phyloP scores from a whole-genome alignment of 108 stramenopile species.

The Chaetoceros muelleri region DNA sequence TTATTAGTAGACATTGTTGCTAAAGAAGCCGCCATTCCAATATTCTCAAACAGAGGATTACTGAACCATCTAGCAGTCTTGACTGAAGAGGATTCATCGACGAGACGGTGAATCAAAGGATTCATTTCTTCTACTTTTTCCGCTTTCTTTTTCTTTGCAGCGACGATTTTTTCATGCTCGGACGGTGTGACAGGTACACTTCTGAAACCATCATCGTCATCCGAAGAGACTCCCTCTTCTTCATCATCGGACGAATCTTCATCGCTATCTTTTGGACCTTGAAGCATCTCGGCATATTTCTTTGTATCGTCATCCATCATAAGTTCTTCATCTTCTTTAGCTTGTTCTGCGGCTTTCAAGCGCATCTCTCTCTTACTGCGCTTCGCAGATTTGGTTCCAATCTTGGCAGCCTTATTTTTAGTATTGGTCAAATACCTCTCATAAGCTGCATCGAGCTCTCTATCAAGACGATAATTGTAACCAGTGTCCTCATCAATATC shows the following conservation, averaged over 20 bases:
- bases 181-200: slow-evolving; percentile 39
- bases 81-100: slow-evolving; percentile 62
- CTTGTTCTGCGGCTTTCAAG: slow-evolving; percentile 69
- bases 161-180: slow-evolving; percentile 31
- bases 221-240: slow-evolving; percentile 34
- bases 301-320: slow-evolving; percentile 53
- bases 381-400: slow-evolving; percentile 72
- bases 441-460: slow-evolving; percentile 80
- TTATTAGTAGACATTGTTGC: slow-evolving; percentile 25
- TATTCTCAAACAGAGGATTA: slow-evolving; percentile 82
- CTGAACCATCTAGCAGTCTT: slow-evolving; percentile 90
- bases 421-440: slow-evolving; percentile 67
- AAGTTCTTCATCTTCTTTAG: slow-evolving; percentile 78
- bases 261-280: slow-evolving; percentile 54
- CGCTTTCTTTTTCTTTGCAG: slow-evolving; percentile 23
- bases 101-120: slow-evolving; percentile 68
- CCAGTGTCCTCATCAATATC: slow-evolving; percentile 41
- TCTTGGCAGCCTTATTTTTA: slow-evolving; percentile 60
- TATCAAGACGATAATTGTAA: slow-evolving; percentile 50
- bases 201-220: slow-evolving; percentile 40
- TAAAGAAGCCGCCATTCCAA: slow-evolving; percentile 59
- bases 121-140: slow-evolving; percentile 30
- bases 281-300: slow-evolving; percentile 62
- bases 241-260: slow-evolving; percentile 33
- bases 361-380: slow-evolving; percentile 69